Evolutionary conservation across 495 filamentous ascomycete genomes (phyloP), one percentile per base, ranked within the genome.

Genomic region (Articulospora tetracladia): DNA sequence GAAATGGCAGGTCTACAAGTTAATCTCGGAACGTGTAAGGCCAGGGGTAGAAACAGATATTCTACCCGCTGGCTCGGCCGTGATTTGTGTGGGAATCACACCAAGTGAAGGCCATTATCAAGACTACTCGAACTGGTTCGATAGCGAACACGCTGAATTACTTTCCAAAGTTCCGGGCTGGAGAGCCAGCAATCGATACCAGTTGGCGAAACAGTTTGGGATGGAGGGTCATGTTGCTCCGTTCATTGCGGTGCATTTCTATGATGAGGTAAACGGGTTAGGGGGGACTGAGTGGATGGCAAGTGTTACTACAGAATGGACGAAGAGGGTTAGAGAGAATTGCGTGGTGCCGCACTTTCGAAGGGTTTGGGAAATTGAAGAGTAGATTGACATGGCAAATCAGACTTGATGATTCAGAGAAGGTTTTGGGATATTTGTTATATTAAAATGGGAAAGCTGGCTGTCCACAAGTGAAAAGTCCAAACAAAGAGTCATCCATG

Each of bases 231-330:
- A 28, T 6, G 24, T 25, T 6, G 50, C 50, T 24, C 20, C 50
- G 6, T 53, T 53, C 24, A 4, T 25, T 24, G 50, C 20, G 6
- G 10, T 53, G 7, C 19, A 53, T 25, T 13, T 7, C 12, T 53
- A 53, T 28, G 50, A 53, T 25, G 50, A 53, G 50, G 28, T 25
- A 19, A 53, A 28, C 23, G 50, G 50, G 11, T 19, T 53, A 25
- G 50, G 50, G 13, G 50, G 50, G 10, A 4, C 19, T 6, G 50
- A 53, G 24, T 53, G 50, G 50, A 24, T 25, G 24, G 19, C 19
- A 25, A 11, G 7, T 28, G 19, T 28, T 24, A 28, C 6, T 11
- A 53, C 50, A 23, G 20, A 11, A 25, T 53, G 50, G 50, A 25
- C 50, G 12, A 25, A 25, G 13, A 6, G 24, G 10, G 28, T 53